Base-by-base conservation (phyloP, 176 grass and related monocot species). In the Bothriochloa decipiens region DNA sequence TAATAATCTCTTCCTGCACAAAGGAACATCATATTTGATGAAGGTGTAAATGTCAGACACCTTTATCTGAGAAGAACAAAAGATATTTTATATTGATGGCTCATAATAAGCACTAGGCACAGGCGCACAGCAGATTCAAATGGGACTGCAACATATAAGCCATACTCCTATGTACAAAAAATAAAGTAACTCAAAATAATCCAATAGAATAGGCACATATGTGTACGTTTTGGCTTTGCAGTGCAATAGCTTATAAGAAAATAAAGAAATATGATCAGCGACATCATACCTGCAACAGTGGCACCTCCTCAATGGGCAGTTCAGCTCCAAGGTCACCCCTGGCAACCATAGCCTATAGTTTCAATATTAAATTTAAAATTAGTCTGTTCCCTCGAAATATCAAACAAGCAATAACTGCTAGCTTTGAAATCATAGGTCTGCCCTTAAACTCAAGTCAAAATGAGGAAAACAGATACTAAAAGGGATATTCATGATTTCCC, bases 281-380 rank as follows among this genome's bases (percentile, higher is more conserved):
- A 55, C 18, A 85, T 68, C 37, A 53, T 92, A 99, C 96, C 96
- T 99, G 96, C 84, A 99, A 75, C 78, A 96, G 84, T 0, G 96
- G 96, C 67, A 99, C 96, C 74, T 99, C 96, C 73, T 99, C 96
- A 37, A 99, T 96, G 72, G 96, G 96, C 27, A 99, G 91, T 80
- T 99, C 96, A 90, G 96, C 96, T 86, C 96, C 96, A 73, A 99
- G 87, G 75, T 99, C 96, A 79, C 96, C 96, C 79, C 96, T 96
- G 64, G 96, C 96, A 91, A 99, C 96, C 96, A 99, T 99, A 91
- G 96, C 96, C 96, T 99, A 84, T 23, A 87, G 75, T 8, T 81
- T 62, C 47, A 52, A 83, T 15, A 65, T 27, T 43, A 52, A 14
- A 80, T 80, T 63, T 27, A 27, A 50, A 13, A 80, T 80, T 63